A percentile compares a stretch with the other conserved stretches of the same genome.
phyloP scores from a whole-genome alignment of 345 rosid genomes.

The Linum lewisii region DNA sequence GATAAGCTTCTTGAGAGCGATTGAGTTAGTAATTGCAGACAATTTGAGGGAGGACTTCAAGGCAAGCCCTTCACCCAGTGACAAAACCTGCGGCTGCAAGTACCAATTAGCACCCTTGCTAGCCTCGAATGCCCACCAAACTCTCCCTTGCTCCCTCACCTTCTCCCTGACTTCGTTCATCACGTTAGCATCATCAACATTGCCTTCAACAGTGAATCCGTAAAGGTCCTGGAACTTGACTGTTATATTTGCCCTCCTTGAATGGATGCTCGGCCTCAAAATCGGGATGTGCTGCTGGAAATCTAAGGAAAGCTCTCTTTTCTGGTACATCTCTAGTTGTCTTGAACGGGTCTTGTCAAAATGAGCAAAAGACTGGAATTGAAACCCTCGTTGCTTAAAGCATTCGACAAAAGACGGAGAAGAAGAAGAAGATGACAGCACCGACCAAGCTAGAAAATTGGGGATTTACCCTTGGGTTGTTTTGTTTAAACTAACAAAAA shows the following conservation, averaged over 20 bases:
- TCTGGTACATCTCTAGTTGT: constrained; percentile 41
- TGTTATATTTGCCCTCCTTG: constrained; percentile 77
- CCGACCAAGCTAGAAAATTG: too few species aligned
- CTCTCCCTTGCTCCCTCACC: constrained; percentile 88
- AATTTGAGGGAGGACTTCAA: constrained; percentile 79
- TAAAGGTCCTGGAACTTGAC: constrained; percentile 95
- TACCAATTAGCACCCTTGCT: constrained; percentile 99
- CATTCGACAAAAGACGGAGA: too few species aligned
- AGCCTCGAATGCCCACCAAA: constrained; percentile 99
- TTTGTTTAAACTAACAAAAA: too few species aligned
- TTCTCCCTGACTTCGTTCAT: constrained; percentile 95
- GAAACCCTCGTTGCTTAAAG: too few species aligned
- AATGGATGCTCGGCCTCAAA: constrained; percentile 93
- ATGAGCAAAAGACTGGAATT: too few species aligned
- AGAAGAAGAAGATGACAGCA: too few species aligned
- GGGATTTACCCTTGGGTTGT: too few species aligned
- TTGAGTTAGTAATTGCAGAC: constrained; percentile 67
- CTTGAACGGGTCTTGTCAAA: too few species aligned
- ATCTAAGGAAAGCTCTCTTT: constrained; percentile 57
- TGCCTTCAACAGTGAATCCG: constrained; percentile 92
- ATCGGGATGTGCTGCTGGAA: constrained; percentile 66
- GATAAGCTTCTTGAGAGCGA: constrained; percentile 78
- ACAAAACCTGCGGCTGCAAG: constrained; percentile 63
- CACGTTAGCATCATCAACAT: constrained; percentile 93
- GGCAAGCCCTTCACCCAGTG: constrained; percentile 57